Conservation (phyloP, 2,329 filamentous ascomycete species). For the Alternaria sp. region DNA sequence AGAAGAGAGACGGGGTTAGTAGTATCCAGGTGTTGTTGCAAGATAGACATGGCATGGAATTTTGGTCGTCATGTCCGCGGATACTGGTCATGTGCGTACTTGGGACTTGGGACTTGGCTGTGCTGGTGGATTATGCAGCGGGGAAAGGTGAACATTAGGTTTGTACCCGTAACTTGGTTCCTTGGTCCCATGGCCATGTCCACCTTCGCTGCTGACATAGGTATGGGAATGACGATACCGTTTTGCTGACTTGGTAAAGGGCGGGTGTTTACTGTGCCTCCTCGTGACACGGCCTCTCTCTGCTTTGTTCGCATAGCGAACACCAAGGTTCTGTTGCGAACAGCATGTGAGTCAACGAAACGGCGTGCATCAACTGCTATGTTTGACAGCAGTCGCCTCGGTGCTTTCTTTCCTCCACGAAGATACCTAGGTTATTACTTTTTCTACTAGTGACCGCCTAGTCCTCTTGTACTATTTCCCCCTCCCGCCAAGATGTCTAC, state of each 20-base stretch:
- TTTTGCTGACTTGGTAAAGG: not conserved
- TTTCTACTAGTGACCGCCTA: not conserved
- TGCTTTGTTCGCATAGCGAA: not conserved
- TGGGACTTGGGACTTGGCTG: not conserved
- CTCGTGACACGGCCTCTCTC: not conserved
- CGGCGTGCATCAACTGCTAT: fast-evolving
- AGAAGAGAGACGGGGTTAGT: not conserved
- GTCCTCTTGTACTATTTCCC: not conserved
- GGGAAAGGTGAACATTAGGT: not conserved
- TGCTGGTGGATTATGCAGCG: not conserved
- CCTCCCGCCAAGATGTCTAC: not conserved
- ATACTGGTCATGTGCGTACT: not conserved
- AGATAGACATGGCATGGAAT: not conserved
- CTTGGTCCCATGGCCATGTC: no score
- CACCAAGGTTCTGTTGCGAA: not conserved
- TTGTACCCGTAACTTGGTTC: not conserved
- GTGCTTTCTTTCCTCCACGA: not conserved
- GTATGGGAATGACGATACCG: not conserved
- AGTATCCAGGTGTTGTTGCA: not conserved
- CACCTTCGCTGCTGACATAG: not conserved
- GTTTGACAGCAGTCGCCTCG: not conserved
- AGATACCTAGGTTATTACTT: not conserved
- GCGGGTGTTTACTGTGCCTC: not conserved
- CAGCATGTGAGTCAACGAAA: not conserved
- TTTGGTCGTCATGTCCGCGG: not conserved